Conservation (phyloP, 1,139 yeast genomes). For the Suhomyces kunorum region DNA sequence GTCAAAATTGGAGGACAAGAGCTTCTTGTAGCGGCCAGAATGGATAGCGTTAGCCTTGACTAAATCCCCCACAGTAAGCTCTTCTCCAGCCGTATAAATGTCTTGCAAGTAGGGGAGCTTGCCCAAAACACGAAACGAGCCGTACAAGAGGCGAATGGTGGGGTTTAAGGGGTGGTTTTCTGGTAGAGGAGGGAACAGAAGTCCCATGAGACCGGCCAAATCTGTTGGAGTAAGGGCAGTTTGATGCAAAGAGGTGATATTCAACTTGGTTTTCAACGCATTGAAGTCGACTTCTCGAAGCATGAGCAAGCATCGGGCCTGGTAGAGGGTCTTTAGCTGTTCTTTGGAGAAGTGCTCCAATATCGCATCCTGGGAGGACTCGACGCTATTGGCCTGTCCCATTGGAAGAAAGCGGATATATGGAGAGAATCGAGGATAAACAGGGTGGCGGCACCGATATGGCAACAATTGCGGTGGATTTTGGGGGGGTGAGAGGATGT, state of each 20-base stretch:
- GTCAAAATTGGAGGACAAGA: slow-evolving; percentile 25
- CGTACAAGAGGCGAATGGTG: slow-evolving; percentile 20
- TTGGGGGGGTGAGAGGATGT: background rate
- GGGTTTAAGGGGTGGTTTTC: slow-evolving; percentile 12
- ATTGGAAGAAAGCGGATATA: slow-evolving; percentile 7
- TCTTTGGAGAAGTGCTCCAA: slow-evolving; percentile 21
- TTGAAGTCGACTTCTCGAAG: slow-evolving; percentile 30
- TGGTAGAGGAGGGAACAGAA: slow-evolving; percentile 16
- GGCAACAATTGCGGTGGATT: too few species aligned
- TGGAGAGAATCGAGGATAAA: background rate
- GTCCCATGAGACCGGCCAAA: slow-evolving; percentile 24
- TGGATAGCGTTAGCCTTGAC: slow-evolving; percentile 29
- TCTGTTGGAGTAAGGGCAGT: slow-evolving; percentile 24
- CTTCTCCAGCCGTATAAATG: slow-evolving; percentile 5
- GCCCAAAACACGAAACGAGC: slow-evolving; percentile 32
- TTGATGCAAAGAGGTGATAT: slow-evolving; percentile 23
- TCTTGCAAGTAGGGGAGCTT: slow-evolving; percentile 34
- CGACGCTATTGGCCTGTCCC: slow-evolving; percentile 27
- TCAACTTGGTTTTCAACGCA: slow-evolving; percentile 25
- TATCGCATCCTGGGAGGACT: slow-evolving; percentile 9
- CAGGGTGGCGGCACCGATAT: too few species aligned
- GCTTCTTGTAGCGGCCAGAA: slow-evolving; percentile 26
- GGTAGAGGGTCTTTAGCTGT: slow-evolving; percentile 26
- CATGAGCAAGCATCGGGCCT: slow-evolving; percentile 20
- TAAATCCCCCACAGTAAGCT: slow-evolving; percentile 27